Conservation (phyloP, 2,329 filamentous ascomycete species). For the Talaromyces atroroseus region DNA sequence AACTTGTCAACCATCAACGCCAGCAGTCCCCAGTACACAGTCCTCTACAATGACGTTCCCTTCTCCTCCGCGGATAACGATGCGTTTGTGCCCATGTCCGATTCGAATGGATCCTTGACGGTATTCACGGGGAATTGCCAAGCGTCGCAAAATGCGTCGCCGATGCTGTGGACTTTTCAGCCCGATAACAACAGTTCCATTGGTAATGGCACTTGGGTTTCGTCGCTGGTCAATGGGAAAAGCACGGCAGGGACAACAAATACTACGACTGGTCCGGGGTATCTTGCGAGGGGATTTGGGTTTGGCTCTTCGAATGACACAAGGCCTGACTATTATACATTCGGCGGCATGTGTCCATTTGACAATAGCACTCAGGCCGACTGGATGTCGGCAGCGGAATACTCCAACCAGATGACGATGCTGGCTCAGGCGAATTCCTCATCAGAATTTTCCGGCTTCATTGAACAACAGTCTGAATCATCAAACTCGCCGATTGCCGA, state of each 20-base stretch:
- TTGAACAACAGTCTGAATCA: conserved; percentile 42
- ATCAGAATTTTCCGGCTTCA: conserved; percentile 32
- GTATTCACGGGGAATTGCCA: conserved; percentile 72
- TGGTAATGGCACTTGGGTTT: conserved; percentile 53
- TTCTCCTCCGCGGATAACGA: conserved; percentile 46
- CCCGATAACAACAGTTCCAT: conserved; percentile 38
- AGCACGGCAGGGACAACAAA: conserved; percentile 23
- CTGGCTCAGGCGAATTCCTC: conserved; percentile 34
- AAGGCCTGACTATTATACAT: conserved; percentile 57
- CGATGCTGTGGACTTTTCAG: conserved; percentile 62
- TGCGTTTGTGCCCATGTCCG: conserved; percentile 65
- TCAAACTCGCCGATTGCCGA: conserved; percentile 68
- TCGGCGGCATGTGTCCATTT: conserved; percentile 83
- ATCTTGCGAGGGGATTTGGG: conserved; percentile 56
- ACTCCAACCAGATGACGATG: conserved; percentile 74
- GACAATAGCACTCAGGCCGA: conserved; percentile 38
- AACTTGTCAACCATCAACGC: conserved; percentile 58
- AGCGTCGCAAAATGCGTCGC: conserved; percentile 43
- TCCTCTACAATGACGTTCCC: conserved; percentile 23
- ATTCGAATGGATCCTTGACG: conserved; percentile 62
- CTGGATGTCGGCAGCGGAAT: conserved; percentile 67
- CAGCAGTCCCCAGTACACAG: conserved; percentile 34
- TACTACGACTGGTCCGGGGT: conserved; percentile 46
- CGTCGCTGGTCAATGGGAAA: conserved; percentile 32
- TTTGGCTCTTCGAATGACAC: conserved; percentile 58